Evolutionary conservation across 2,329 filamentous ascomycete genomes (phyloP).

Genomic region (Pseudogymnoascus sp.): DNA sequence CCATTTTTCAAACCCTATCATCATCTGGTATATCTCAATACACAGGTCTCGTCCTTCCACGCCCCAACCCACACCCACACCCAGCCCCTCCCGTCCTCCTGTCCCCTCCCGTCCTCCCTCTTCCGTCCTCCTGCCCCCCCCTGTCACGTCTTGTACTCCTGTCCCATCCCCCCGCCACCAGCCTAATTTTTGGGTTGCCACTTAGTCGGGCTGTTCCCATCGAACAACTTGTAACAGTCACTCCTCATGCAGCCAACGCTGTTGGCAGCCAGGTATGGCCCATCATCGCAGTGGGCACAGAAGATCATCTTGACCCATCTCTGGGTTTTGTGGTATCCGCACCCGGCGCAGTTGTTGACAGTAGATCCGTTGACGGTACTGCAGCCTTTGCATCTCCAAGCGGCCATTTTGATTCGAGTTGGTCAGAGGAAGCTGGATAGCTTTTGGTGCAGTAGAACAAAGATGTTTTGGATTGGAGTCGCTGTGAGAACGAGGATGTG

Average conservation of each 20-base stretch:
- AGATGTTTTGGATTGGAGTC: not conserved
- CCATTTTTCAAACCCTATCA: not conserved
- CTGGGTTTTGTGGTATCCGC: not conserved
- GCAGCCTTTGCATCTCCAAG: not conserved
- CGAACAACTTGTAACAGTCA: not conserved
- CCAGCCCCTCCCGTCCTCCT: not conserved
- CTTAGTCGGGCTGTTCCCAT: no score
- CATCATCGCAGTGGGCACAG: not conserved
- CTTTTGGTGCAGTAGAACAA: not conserved
- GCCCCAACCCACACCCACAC: not conserved
- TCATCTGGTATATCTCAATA: not conserved
- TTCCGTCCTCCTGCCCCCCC: no score
- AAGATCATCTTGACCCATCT: not conserved
- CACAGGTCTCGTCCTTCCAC: not conserved
- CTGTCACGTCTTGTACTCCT: no score
- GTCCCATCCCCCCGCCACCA: not conserved
- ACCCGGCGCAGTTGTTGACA: not conserved
- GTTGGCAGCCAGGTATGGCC: not conserved
- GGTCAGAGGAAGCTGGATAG: not conserved
- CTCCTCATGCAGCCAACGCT: not conserved
- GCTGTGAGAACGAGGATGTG: not conserved
- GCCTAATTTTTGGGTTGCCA: not conserved
- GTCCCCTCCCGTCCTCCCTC: not conserved
- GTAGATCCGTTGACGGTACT: not conserved
- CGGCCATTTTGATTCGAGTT: not conserved